Evolutionary conservation across 371 early-diverging fungal species (phyloP).

Genomic region (Dichotomocladium elegans): DNA sequence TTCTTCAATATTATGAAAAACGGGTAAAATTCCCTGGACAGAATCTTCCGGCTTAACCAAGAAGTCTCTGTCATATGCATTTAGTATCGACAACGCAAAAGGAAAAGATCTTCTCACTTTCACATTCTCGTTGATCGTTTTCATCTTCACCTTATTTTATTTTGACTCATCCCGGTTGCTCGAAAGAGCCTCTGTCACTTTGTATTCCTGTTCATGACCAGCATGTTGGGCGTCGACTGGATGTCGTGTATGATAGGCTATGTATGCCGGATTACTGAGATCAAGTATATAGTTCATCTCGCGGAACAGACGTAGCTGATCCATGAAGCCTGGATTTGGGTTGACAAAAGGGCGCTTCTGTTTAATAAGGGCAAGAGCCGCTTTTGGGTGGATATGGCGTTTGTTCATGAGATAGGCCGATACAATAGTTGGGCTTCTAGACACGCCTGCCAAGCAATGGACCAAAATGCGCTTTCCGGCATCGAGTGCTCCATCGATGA

Average conservation of each 20-base stretch:
- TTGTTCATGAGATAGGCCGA: conserved; percentile 72
- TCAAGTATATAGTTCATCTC: conserved; percentile 60
- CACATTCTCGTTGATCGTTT: too few relatives aligned
- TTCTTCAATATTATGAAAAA: too few relatives aligned
- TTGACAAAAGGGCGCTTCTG: conserved; percentile 50
- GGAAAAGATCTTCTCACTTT: too few relatives aligned
- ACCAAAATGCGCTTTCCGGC: conserved; percentile 57
- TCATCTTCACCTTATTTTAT: too few relatives aligned
- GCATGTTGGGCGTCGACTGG: conserved; percentile 33
- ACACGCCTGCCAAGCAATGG: conserved; percentile 47
- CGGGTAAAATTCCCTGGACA: too few relatives aligned
- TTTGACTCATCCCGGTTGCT: too few relatives aligned
- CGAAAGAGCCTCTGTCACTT: too few relatives aligned
- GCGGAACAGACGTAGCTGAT: conserved; percentile 64
- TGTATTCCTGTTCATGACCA: conserved; percentile 21
- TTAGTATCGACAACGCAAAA: too few relatives aligned
- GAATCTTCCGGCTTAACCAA: too few relatives aligned
- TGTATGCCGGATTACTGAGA: conserved; percentile 49
- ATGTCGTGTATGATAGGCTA: conserved; percentile 53
- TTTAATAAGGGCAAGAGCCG: conserved; percentile 55
- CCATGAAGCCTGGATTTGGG: conserved; percentile 75
- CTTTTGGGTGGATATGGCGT: conserved; percentile 34
- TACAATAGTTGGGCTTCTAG: conserved; percentile 37
- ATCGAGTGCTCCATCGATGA: conserved; percentile 50
- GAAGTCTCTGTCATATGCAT: too few relatives aligned